Evolutionary conservation across 257 asterid species (phyloP).

Genomic region (Primulina eburnea): DNA sequence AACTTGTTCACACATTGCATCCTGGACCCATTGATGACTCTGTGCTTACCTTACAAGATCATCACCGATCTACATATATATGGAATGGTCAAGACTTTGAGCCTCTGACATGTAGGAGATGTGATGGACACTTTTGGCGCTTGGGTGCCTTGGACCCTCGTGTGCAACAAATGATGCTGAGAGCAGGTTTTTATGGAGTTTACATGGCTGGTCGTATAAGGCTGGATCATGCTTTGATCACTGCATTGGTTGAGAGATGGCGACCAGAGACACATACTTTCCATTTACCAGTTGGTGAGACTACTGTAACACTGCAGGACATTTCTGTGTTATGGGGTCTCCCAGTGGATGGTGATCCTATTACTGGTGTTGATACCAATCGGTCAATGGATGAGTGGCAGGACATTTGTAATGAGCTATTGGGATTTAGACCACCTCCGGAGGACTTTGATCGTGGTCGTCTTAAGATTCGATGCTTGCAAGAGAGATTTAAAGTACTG

Average conservation of each 20-base stretch:
- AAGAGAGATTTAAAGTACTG: slow-evolving; percentile 57
- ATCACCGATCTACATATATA: slow-evolving; percentile 68
- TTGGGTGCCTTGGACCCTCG: slow-evolving; percentile 63
- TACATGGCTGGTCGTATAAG: slow-evolving; percentile 75
- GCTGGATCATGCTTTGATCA: slow-evolving; percentile 74
- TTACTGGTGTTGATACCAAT: slow-evolving; percentile 68
- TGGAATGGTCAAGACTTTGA: slow-evolving; percentile 77
- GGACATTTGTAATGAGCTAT: slow-evolving; percentile 59
- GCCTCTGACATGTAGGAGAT: slow-evolving; percentile 73
- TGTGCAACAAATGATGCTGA: slow-evolving; percentile 59
- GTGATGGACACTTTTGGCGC: slow-evolving; percentile 88
- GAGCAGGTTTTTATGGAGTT: slow-evolving; percentile 80
- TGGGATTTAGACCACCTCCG: slow-evolving; percentile 67
- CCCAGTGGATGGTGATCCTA: slow-evolving; percentile 71
- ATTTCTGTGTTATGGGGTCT: slow-evolving; percentile 75
- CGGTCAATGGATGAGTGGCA: slow-evolving; percentile 79
- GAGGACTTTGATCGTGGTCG: slow-evolving; percentile 74
- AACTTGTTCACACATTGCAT: slow-evolving; percentile 50
- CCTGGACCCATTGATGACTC: slow-evolving; percentile 77
- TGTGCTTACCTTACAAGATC: slow-evolving; percentile 62
- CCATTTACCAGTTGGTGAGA: slow-evolving; percentile 74
- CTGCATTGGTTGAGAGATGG: slow-evolving; percentile 81
- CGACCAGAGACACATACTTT: slow-evolving; percentile 84
- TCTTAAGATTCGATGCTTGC: slow-evolving; percentile 62
- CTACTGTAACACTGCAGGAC: slow-evolving; percentile 71